Evolutionary conservation across 2,329 filamentous ascomycete genomes (phyloP), one percentile per base, ranked within the genome.

Genomic region (Aspergillus neoniger): DNA sequence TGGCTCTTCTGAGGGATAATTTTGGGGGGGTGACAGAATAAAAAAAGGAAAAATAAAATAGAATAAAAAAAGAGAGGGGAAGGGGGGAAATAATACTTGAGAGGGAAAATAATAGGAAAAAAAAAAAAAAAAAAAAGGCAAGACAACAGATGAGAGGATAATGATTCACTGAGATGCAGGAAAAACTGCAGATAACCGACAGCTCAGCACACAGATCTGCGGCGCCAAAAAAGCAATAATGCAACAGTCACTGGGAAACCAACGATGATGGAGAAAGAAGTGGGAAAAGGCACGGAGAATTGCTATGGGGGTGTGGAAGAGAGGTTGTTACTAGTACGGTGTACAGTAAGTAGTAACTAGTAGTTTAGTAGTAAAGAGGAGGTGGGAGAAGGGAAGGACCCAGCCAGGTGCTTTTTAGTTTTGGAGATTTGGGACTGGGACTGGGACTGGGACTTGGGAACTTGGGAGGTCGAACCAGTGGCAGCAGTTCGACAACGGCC

Each of bases 191-290:
- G 63, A 63, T 56, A 65, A 58, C 66, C 64, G 61, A 66, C 63
- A 65, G 64, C 62, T 67, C 65, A 66, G 57, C 65, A 67, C 65
- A 67, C 64, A 58, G 61, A 63, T 62, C 62, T 63, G 62, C 64
- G 60, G 30, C 51, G 32, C 52, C 51, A 43, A 59, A 59, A 59
- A 59, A 56, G 48, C 41, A 57, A 59, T 55, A 43, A 50, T 41
- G 62, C 25, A 54, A 58, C 50, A 52, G 32, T 51, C 28, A 51
- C 8, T 57, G 49, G 54, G 48, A 57, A 53, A 49, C 30, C 32
- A 55, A 48, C 25, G 15, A 58, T 52, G 51, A 59, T 44, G 36
- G 25, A 55, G 55, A 50, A 10, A 50, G 38, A 39, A 49, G 17
- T 50, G 55, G 55, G 28, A 53, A 32, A 32, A 28, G 21, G 21